Conservation (phyloP, 2,329 filamentous ascomycete genomes). For the Hymenoscyphus linearis region DNA sequence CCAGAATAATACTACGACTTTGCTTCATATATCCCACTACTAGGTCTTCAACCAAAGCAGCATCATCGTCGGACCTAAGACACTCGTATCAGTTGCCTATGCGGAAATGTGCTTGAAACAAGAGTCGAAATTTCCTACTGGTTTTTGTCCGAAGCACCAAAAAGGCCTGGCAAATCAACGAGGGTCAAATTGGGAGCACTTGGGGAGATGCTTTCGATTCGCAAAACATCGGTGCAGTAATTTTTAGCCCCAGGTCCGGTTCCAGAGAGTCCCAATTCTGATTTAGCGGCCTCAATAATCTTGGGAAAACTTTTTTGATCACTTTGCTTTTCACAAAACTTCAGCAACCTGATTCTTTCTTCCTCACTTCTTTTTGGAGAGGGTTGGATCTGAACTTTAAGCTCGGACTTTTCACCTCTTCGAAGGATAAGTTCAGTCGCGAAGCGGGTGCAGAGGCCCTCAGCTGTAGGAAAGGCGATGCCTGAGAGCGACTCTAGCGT, state of each 20-base stretch:
- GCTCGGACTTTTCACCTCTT: background rate
- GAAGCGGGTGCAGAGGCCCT: conserved; percentile 2
- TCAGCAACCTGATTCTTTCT: background rate
- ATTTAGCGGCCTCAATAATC: background rate
- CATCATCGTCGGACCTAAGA: background rate
- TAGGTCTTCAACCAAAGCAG: conserved; percentile 24
- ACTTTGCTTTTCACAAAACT: background rate
- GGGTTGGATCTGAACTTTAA: background rate
- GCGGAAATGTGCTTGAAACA: background rate
- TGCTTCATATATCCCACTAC: conserved; percentile 37
- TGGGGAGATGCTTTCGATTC: conserved; percentile 13
- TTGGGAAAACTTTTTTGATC: background rate
- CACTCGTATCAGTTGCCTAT: background rate
- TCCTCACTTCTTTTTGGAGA: background rate
- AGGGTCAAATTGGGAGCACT: conserved; percentile 17
- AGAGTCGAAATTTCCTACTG: background rate
- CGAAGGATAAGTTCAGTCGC: background rate
- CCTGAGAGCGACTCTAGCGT: conserved; percentile 33
- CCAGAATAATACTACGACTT: conserved; percentile 40
- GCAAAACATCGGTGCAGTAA: conserved; percentile 15
- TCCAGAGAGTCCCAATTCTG: background rate
- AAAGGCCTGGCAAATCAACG: conserved; percentile 28
- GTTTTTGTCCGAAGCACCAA: conserved; percentile 29
- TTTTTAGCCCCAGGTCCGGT: conserved; percentile 28
- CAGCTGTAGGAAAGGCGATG: conserved; percentile 35